phyloP scores from a whole-genome alignment of 805 yeast genomes.

The Yarrowia keelungensis region DNA sequence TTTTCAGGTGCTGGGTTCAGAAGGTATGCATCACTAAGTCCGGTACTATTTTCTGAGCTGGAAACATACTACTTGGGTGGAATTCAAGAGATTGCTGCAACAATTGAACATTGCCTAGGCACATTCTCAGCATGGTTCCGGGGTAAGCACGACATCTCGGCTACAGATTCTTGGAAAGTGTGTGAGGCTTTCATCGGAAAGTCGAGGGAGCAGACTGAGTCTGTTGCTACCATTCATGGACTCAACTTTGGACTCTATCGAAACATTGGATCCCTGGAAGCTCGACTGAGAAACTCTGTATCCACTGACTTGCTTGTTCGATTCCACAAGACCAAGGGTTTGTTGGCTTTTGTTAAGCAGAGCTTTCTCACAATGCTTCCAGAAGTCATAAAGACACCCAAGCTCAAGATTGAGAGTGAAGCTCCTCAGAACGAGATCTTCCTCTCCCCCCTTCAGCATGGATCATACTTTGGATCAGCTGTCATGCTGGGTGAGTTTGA shows the following conservation, averaged over 20 bases:
- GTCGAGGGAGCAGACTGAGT: conserved; percentile 1
- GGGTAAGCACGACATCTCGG: conserved; percentile 50
- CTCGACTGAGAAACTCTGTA: conserved; percentile 6
- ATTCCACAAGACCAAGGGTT: conserved; percentile 1
- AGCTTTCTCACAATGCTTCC: conserved; percentile 23
- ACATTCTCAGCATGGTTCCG: conserved; percentile 56
- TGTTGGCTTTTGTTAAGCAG: not conserved
- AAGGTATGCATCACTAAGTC: conserved; percentile 53
- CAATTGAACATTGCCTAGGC: conserved; percentile 53
- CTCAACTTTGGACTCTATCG: conserved; percentile 12
- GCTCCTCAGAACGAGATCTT: conserved; percentile 36
- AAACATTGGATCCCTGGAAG: conserved; percentile 22
- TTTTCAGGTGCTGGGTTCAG: conserved; percentile 48
- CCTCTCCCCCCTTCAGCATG: conserved; percentile 42
- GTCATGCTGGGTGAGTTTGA: conserved; percentile 56
- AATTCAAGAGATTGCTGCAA: conserved; percentile 55
- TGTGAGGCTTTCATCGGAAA: conserved; percentile 17
- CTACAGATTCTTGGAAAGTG: conserved; percentile 45
- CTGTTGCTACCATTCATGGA: not conserved
- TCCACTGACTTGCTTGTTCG: not conserved
- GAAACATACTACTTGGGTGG: conserved; percentile 64
- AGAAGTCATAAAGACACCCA: not conserved
- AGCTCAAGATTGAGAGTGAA: conserved; percentile 7
- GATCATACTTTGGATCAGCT: conserved; percentile 58
- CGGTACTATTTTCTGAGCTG: conserved; percentile 54